Evolutionary conservation across 1,284 basidiomycete genomes (phyloP).

Genomic region (Naganishia sp.): DNA sequence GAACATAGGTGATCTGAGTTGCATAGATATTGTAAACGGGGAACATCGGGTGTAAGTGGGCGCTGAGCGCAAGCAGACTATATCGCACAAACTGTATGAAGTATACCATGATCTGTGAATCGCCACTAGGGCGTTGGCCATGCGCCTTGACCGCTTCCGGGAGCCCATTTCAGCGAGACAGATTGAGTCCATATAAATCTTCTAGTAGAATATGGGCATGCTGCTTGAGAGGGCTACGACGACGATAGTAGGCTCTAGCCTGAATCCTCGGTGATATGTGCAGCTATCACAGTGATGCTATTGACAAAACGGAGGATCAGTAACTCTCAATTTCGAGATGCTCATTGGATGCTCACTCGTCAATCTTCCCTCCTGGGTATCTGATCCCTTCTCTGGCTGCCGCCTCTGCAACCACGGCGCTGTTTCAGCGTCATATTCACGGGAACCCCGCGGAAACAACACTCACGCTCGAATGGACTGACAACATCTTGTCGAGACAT

Average conservation of each 20-base stretch:
- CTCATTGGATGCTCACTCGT: slow-evolving; percentile 47
- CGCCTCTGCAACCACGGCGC: slow-evolving; percentile 36
- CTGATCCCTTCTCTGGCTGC: slow-evolving; percentile 52
- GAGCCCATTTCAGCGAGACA: too few species aligned
- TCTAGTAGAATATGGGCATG: too few species aligned
- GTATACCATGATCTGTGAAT: too few species aligned
- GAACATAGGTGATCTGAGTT: neutral
- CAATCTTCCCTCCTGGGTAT: slow-evolving; percentile 56
- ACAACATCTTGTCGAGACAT: slow-evolving; percentile 50
- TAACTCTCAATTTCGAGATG: too few species aligned
- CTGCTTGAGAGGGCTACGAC: too few species aligned
- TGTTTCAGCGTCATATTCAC: neutral
- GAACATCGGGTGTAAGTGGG: neutral
- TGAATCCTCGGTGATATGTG: slow-evolving; percentile 41
- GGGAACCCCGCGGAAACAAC: slow-evolving; percentile 13
- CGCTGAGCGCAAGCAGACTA: neutral
- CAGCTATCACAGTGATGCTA: slow-evolving; percentile 51
- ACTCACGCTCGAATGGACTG: slow-evolving; percentile 53
- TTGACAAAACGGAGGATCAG: neutral
- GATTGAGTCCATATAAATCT: too few species aligned
- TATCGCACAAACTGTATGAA: too few species aligned
- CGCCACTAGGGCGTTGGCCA: too few species aligned
- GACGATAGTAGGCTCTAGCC: too few species aligned
- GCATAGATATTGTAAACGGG: too few species aligned
- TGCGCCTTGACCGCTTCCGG: too few species aligned